A percentile compares a stretch with the other conserved stretches of the same genome.
Evolutionary conservation across 371 early-diverging fungal genomes (phyloP).

Genomic region (Rhizoclosmatium hyalinum): DNA sequence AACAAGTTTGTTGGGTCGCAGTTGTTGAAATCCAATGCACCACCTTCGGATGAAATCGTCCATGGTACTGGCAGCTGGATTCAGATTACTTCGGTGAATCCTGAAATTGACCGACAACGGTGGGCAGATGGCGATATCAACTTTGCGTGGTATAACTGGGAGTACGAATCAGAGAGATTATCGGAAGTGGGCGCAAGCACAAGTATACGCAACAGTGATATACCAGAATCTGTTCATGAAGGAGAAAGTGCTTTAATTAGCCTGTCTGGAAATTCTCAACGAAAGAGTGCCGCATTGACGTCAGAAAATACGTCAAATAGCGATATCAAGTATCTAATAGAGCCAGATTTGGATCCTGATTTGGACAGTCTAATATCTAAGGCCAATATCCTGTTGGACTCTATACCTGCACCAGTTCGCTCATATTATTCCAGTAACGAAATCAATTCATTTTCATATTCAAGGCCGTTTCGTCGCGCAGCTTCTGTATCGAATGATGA

Average conservation of each 20-base stretch:
- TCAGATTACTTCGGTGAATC: conserved; percentile 74
- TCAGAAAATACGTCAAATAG: conserved; percentile 1
- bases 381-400: conserved; percentile 24
- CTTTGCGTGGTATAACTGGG: conserved; percentile 36
- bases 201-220: too few relatives aligned
- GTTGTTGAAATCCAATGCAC: conserved; percentile 53
- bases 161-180: conserved; percentile 20
- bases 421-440: conserved; percentile 71
- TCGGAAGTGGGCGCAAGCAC: neutral
- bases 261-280: neutral
- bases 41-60: conserved; percentile 60
- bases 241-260: neutral
- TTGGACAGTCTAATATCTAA: conserved; percentile 29
- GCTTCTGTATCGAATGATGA: conserved; percentile 29
- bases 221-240: neutral
- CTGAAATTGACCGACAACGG: conserved; percentile 56
- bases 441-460: conserved; percentile 69
- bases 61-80: conserved; percentile 68
- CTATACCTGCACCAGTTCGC: conserved; percentile 37
- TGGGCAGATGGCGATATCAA: conserved; percentile 36
- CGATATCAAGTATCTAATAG: conserved; percentile 35
- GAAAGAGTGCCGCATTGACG: neutral
- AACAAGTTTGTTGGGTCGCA: conserved; percentile 71
- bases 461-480: conserved; percentile 58
- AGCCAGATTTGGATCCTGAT: conserved; percentile 50